Percentiles rank a stretch among this genome's conserved stretches.
These are phyloP conservation scores for Cyclanthera cordifolia DNA, from an alignment of 306 rosid species.

Conservation along the genomic window DNA sequence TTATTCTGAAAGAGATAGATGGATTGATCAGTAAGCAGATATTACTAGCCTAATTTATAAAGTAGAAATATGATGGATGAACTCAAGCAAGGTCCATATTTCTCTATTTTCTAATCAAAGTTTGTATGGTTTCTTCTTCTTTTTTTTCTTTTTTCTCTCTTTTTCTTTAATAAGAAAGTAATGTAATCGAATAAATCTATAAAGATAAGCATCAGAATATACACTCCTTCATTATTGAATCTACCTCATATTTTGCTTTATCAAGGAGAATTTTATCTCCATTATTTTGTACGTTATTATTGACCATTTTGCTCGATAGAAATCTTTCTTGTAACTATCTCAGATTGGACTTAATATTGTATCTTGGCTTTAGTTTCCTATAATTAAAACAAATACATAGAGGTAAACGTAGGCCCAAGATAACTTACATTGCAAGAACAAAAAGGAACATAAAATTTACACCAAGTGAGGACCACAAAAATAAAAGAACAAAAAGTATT, in stretches of 20 bases:
- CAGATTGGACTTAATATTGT: too few relatives aligned
- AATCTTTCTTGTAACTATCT: too few relatives aligned
- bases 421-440: neutral
- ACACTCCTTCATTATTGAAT: too few relatives aligned
- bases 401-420: too few relatives aligned
- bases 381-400: too few relatives aligned
- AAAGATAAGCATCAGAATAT: too few relatives aligned
- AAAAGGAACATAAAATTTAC: neutral
- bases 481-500: neutral
- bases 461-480: neutral
- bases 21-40: slow-evolving; percentile 9
- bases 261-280: too few relatives aligned
- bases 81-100: neutral
- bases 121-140: neutral
- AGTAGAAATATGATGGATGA: neutral
- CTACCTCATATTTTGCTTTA: too few relatives aligned
- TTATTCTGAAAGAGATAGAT: slow-evolving; percentile 54
- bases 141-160: neutral
- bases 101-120: neutral
- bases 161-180: neutral
- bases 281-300: too few relatives aligned
- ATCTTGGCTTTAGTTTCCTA: too few relatives aligned
- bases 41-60: neutral
- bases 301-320: too few relatives aligned
- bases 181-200: neutral